Conservation (phyloP, 108 stramenopile species). For the Cyclotella cryptica region DNA sequence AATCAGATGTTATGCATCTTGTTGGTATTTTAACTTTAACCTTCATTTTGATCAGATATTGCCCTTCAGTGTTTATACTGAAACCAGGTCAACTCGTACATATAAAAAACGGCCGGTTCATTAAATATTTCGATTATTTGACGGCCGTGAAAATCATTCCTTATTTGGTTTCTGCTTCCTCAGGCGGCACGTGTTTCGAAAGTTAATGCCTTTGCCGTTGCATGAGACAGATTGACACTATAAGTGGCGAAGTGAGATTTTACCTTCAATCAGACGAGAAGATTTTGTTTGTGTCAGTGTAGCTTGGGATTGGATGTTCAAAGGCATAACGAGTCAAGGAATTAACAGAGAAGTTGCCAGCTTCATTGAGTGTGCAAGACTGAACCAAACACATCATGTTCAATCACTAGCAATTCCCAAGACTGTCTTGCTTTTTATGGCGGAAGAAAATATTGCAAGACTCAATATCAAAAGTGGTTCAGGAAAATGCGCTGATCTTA, state of each 20-base stretch:
- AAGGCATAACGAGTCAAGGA: conserved; percentile 68
- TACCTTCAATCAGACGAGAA: conserved; percentile 22
- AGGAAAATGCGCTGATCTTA: neutral
- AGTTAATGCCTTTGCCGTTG: conserved; percentile 59
- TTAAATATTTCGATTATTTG: neutral
- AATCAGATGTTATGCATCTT: neutral
- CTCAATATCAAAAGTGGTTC: conserved; percentile 6
- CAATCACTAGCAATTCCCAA: conserved; percentile 86
- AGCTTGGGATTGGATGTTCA: conserved; percentile 94
- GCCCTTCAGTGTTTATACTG: conserved; percentile 84
- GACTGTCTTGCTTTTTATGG: conserved; percentile 68
- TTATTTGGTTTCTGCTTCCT: neutral
- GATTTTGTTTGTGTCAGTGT: conserved; percentile 79
- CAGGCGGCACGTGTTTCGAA: conserved; percentile 87
- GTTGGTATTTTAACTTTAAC: neutral
- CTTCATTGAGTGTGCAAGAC: conserved; percentile 64
- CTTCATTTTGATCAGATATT: conserved; percentile 65
- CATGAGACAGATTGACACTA: conserved; percentile 71
- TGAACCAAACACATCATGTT: conserved; percentile 57
- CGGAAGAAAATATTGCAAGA: conserved; percentile 48
- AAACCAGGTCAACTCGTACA: conserved; percentile 88
- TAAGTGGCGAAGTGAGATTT: conserved; percentile 44
- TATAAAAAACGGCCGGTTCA: conserved; percentile 84
- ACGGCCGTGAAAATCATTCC: neutral
- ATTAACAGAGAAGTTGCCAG: conserved; percentile 73